Base-by-base conservation (phyloP, 768 basidiomycete genomes). In the Tricholomella constricta region DNA sequence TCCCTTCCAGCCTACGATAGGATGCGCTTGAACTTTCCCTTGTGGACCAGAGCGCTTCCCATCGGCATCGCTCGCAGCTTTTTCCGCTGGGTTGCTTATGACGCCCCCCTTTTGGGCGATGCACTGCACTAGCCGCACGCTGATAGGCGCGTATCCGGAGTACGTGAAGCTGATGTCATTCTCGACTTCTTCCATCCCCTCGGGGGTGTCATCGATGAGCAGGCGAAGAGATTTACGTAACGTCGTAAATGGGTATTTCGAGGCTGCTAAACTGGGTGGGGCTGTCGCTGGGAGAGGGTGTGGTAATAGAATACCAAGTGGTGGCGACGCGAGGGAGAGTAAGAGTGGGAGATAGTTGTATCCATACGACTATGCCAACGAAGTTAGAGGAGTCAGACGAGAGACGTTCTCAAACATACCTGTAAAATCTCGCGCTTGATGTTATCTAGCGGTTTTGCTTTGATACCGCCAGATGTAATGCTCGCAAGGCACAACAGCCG, bases 161-260 rank as follows among this genome's bases (percentile, higher is more conserved):
- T 97, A 99, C 31, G 93, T 91, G 67, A 91, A 98, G 55, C 91
- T 88, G 68, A 98, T 91, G 69, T 99, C 97, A 65, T 92, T 92
- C 65, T 97, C 94, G 29, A 89, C 79, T 63, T 90, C 89, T 55
- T 89, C 89, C 25, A 87, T 69, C 8, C 83, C 83, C 61, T 91
- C 89, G 42, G 81, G 78, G 55, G 75, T 84, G 55, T 94, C 92
- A 59, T 98, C 96, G 63, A 97, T 92, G 14, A 98, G 78, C n/a
- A 98, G 81, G 25, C 94, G 85, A 6, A 98, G 78, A 0, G 87
- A 83, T 69, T 95, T 96, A 43, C 95, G 84, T 22, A 95, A 70
- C 6, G 76, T 53, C 8, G 78, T 63, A 68, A 89, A 98, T 2
- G 92, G 88, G 51, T 86, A 84, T 71, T 87, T 94, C 32, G 70